Base-by-base conservation (phyloP, 345 rosid species). In the Atalantia buxifolia region DNA sequence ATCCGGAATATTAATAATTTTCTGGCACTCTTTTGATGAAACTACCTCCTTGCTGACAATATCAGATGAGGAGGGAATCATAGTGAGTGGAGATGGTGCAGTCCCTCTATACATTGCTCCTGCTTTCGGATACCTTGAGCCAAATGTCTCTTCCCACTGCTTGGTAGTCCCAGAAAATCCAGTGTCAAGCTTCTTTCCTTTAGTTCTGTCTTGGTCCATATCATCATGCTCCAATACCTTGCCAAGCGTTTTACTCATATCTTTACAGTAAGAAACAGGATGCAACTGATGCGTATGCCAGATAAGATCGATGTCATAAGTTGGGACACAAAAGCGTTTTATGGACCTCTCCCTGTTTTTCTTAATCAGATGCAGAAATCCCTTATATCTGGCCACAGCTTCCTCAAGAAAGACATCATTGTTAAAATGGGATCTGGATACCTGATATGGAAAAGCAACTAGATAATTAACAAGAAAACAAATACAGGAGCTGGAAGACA, bases 241-340 rank as follows among this genome's bases (percentile, higher is more conserved):
- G 71, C 98, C 98, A 69, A 92, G 82, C 30, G 79, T 77, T 83
- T 86, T 82, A 56, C 42, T 83, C 81, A 96, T 28, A 82, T 96
- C 95, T 74, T 85, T 82, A 78, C 90, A 88, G 86, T 96, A 96
- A 70, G 91, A 83, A 71, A 83, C 84, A 9, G 98, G 94, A 76
- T 94, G 93, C 87, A 96, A 79, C 85, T 96, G 99, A 80, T 96
- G 99, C 38, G 98, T 90, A 77, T 96, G 99, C 99, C 99, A 96
- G 50, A 96, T 92, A 71, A 94, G 95, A 86, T 96, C 98, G 75
- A 96, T 79, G 85, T 96, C 99, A 77, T 96, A 96, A 75, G 99
- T 96, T 14, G 99, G 99, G 75, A 96, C 98, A 77, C 93, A 88
- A 74, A 96, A 94, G 66, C 87, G 82, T 16, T 69, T 90, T 6